Conservation (phyloP, 768 basidiomycete genomes). For the Panaeolus papilionaceus region DNA sequence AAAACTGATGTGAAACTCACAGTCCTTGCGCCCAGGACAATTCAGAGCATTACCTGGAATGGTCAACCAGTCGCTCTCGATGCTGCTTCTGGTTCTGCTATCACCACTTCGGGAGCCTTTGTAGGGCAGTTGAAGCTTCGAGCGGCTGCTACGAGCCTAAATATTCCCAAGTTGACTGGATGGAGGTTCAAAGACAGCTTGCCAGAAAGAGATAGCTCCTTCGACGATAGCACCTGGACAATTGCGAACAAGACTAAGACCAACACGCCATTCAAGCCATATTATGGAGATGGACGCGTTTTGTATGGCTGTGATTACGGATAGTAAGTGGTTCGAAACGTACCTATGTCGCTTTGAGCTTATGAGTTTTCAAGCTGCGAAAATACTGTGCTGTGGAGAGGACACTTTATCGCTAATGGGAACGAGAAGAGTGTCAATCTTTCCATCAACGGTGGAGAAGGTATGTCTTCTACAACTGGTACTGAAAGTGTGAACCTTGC, state of each 20-base stretch:
- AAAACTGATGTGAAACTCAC: conserved; percentile 62
- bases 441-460: conserved; percentile 83
- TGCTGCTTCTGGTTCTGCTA: conserved; percentile 33
- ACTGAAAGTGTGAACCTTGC: conserved; percentile 6
- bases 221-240: conserved; percentile 70
- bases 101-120: conserved; percentile 52
- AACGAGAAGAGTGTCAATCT: conserved; percentile 69
- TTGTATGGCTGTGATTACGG: conserved; percentile 89
- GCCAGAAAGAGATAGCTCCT: conserved; percentile 66
- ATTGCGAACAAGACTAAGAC: conserved; percentile 75
- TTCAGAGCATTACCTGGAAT: conserved; percentile 75
- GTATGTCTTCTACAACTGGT: conserved; percentile 35
- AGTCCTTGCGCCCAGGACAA: conserved; percentile 62
- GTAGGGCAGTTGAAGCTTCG: conserved; percentile 50
- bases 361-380: conserved; percentile 63
- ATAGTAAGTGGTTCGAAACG: conserved; percentile 57
- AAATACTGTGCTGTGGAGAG: conserved; percentile 82
- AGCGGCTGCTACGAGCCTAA: conserved; percentile 32
- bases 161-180: conserved; percentile 58
- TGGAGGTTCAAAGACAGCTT: conserved; percentile 83
- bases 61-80: conserved; percentile 52
- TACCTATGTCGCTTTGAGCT: conserved; percentile 8
- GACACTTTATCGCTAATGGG: conserved; percentile 74
- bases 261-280: conserved; percentile 71
- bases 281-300: conserved; percentile 78